phyloP scores from a whole-genome alignment of 345 rosid genomes.

The Clarkia xantiana region DNA sequence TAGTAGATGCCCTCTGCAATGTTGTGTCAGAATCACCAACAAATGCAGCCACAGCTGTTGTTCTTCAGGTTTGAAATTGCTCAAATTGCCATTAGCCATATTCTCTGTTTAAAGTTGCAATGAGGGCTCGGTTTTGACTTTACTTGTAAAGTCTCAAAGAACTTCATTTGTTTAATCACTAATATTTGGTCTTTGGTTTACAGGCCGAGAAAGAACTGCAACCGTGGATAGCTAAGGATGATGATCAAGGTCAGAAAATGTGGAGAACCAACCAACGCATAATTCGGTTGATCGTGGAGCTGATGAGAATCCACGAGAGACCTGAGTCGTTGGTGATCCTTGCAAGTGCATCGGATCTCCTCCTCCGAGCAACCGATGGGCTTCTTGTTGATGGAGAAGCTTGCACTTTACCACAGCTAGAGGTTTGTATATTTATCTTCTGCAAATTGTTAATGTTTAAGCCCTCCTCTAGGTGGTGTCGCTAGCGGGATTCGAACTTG shows the following conservation, averaged over 20 bases:
- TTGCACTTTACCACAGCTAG: slow-evolving; percentile 87
- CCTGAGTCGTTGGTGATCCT: slow-evolving; percentile 77
- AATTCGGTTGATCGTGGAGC: slow-evolving; percentile 71
- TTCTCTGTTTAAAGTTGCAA: no score
- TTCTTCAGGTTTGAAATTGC: slow-evolving; percentile 73
- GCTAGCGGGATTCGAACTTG: no score
- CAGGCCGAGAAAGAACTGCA: slow-evolving; percentile 95
- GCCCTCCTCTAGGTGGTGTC: no score
- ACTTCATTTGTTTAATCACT: slow-evolving; percentile 17
- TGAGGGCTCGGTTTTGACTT: no score
- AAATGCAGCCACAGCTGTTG: slow-evolving; percentile 86
- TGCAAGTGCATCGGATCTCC: slow-evolving; percentile 89
- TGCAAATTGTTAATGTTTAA: no score
- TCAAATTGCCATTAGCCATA: slow-evolving; percentile 5
- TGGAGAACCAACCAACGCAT: slow-evolving; percentile 96
- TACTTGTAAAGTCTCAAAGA: not conserved
- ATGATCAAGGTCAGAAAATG: slow-evolving; percentile 84
- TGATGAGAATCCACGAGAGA: slow-evolving; percentile 80
- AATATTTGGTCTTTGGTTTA: slow-evolving; percentile 16
- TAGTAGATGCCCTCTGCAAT: slow-evolving; percentile 87
- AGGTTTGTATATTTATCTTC: slow-evolving; percentile 24
- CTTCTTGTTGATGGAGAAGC: slow-evolving; percentile 98
- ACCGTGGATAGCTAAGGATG: slow-evolving; percentile 96
- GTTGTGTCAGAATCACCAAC: slow-evolving; percentile 84
- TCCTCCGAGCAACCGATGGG: slow-evolving; percentile 92